These are phyloP conservation scores for Lecanicillium sp. DNA, from an alignment of 2,329 filamentous ascomycete genomes.

Conservation along the genomic window DNA sequence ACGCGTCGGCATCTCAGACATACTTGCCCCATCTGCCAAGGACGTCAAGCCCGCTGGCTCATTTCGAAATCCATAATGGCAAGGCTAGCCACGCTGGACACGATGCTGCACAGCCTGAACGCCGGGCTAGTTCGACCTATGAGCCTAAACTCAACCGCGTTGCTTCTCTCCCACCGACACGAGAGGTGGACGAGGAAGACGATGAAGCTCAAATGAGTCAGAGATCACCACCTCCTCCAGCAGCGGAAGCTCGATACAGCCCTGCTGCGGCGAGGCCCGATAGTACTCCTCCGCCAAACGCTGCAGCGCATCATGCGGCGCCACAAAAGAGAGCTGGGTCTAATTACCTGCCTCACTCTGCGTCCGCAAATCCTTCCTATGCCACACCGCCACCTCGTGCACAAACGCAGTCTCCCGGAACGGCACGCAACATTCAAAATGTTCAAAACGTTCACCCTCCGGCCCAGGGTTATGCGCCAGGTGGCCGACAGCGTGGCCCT, in stretches of 20 bases:
- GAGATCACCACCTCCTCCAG: too few species aligned
- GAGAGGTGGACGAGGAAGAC: constrained; percentile 55
- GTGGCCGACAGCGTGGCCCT: constrained; percentile 38
- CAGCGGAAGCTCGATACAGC: constrained; percentile 32
- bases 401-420: constrained; percentile 55
- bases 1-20: constrained; percentile 32
- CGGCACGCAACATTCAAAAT: constrained; percentile 32
- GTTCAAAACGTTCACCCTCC: too few species aligned
- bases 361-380: constrained; percentile 31
- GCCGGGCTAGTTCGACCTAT: constrained; percentile 44
- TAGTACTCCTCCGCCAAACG: neutral
- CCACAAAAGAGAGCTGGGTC: constrained; percentile 47
- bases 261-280: constrained; percentile 15
- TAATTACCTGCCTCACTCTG: constrained; percentile 40
- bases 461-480: constrained; percentile 17
- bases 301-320: constrained; percentile 38
- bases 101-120: constrained; percentile 35
- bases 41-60: constrained; percentile 58
- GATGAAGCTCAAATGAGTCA: too few species aligned
- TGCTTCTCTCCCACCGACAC: constrained; percentile 51
- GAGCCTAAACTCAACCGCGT: constrained; percentile 48
- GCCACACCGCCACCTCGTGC: constrained; percentile 46
- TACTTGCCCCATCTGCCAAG: constrained; percentile 52
- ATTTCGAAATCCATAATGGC: constrained; percentile 49
- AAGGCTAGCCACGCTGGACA: constrained; percentile 19